Evolutionary conservation across 2,329 filamentous ascomycete genomes (phyloP), one percentile per base, ranked within the genome.

Genomic region (Xylaria sp.): DNA sequence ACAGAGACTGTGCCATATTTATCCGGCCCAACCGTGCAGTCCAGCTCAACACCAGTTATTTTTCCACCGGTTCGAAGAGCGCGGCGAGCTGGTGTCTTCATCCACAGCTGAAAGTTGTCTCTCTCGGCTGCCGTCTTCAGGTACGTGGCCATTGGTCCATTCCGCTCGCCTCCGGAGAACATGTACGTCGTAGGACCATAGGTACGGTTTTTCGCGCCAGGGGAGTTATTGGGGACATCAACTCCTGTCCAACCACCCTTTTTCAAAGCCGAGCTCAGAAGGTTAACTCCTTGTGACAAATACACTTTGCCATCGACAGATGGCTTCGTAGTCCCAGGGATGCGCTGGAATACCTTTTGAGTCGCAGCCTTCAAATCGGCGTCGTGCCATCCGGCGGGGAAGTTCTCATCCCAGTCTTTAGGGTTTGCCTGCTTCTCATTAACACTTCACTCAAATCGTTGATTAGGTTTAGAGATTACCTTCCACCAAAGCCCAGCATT

Each of bases 401-500:
- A 94, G 77, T 91, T 91, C 77, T 87, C 84, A 76, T 93, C 89
- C 82, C 91, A 93, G 76, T 93, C 92, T n/a, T 81, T 79, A 4
- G 87, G 84, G 72, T 89, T 87, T 0, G 91, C 86, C 81, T 85
- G 38, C 61, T 59, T n/a, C 15, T 36, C 15, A 40, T 66, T 57
- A 73, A 54, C 26, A 60, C n/a, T 26, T 20, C 6, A 33, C 36
- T 1, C 6, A 36, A 6, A 1, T n/a, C 65, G 51, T 46, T 38
- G 40, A 28, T 49, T 23, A 17, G 46, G 38, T 1, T 23, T 17
- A 23, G 9, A 40, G 9, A 61, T 68, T 74, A 83, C 85, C 77
- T 87, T 88, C 85, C 88, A 91, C 86, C 89, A 92, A 38, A 92
- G 83, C 59, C 88, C 89, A 59, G 90, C 88, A 73, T 92, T 93